phyloP scores from a whole-genome alignment of 2,329 filamentous ascomycete species.

The Aspergillus pseudoglaucus region DNA sequence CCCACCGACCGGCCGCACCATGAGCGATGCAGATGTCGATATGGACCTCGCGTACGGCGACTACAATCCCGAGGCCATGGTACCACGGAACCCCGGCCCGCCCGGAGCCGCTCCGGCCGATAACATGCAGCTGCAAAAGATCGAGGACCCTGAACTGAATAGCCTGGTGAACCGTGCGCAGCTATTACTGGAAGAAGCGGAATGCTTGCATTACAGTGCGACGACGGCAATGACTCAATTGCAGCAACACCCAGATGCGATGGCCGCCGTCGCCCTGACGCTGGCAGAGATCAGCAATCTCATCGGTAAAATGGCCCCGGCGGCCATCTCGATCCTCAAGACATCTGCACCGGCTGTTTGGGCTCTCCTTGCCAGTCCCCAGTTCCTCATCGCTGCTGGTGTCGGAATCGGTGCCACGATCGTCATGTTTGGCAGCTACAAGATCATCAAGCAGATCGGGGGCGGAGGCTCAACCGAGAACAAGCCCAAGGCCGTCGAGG shows the following conservation, averaged over 20 bases:
- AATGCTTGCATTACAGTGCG: conserved; percentile 81
- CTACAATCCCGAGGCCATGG: conserved; percentile 58
- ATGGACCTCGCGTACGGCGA: conserved; percentile 90
- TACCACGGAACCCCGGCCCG: conserved; percentile 36
- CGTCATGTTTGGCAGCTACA: conserved; percentile 92
- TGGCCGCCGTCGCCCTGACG: conserved; percentile 87
- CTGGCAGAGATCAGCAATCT: conserved; percentile 84
- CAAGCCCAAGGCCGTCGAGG: conserved; percentile 5
- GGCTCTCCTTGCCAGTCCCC: conserved; percentile 76
- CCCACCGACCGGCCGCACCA: conserved; percentile 22
- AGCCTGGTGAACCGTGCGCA: conserved; percentile 70
- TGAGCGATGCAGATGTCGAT: conserved; percentile 53
- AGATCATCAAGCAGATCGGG: conserved; percentile 82
- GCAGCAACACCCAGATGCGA: conserved; percentile 78
- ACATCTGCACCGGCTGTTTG: conserved; percentile 78
- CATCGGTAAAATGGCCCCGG: conserved; percentile 75
- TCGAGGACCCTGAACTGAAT: conserved; percentile 54
- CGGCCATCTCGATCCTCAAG: conserved; percentile 69
- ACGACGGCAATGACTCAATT: conserved; percentile 73
- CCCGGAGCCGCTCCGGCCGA: conserved; percentile 7
- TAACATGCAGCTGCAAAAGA: conserved; percentile 24
- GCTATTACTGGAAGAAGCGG: conserved; percentile 71
- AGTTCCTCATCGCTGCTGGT: conserved; percentile 89
- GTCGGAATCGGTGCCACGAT: conserved; percentile 89
- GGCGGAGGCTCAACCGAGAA: conserved; percentile 6